Conservation (phyloP, 2,329 filamentous ascomycete species). For the Monosporascus sp. region DNA sequence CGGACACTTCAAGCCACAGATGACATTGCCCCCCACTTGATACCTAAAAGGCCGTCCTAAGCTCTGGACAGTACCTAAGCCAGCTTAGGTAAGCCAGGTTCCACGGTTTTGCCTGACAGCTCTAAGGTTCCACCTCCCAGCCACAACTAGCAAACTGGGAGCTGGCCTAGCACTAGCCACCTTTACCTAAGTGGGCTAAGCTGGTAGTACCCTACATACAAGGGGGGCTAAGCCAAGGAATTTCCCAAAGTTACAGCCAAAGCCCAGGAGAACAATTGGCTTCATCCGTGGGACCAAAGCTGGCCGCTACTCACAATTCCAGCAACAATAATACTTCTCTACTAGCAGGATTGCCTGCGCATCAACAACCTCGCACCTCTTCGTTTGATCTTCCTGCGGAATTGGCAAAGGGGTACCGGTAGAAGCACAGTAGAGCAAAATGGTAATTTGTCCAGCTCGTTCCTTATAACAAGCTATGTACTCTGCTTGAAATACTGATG, state of each 20-base stretch:
- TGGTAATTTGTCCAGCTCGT: background rate
- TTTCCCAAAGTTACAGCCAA: background rate
- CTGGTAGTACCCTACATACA: too few relatives aligned
- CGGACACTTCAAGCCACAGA: too few relatives aligned
- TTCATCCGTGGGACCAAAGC: background rate
- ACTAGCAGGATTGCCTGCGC: background rate
- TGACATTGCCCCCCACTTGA: too few relatives aligned
- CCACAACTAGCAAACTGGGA: too few relatives aligned
- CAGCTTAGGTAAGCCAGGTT: too few relatives aligned
- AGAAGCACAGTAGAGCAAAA: background rate
- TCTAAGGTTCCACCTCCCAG: too few relatives aligned
- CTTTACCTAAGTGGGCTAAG: too few relatives aligned
- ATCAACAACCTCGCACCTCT: background rate
- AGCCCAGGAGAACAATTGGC: background rate
- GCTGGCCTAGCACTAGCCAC: too few relatives aligned
- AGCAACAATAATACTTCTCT: background rate
- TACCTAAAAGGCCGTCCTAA: too few relatives aligned
- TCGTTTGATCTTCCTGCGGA: background rate
- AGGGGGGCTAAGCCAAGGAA: background rate
- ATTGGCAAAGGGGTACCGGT: background rate
- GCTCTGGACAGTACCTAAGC: too few relatives aligned
- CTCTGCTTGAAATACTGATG: slow-evolving; percentile 2
- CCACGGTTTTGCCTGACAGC: too few relatives aligned
- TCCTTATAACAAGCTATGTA: background rate
- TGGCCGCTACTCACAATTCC: background rate